phyloP scores from a whole-genome alignment of 1,284 basidiomycete species.

The Ceratobasidium sp. region DNA sequence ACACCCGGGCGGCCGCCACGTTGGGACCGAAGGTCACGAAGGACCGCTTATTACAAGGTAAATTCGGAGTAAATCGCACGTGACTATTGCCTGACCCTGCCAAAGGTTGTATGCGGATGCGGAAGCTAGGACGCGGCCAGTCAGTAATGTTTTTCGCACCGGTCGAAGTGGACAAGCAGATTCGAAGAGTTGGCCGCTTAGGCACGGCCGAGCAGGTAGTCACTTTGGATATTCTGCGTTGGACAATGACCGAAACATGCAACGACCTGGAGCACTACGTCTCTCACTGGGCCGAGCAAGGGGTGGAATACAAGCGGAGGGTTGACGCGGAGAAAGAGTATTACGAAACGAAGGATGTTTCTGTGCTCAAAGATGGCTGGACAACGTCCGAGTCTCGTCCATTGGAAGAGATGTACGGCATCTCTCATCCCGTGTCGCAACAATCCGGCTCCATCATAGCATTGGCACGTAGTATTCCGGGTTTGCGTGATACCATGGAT shows the following conservation, averaged over 20 bases:
- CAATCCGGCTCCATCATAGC: slow-evolving; percentile 49
- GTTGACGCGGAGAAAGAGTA: slow-evolving; percentile 50
- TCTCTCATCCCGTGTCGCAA: background rate
- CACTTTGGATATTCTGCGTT: slow-evolving; percentile 27
- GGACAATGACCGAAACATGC: slow-evolving; percentile 44
- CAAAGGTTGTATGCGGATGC: slow-evolving; percentile 69
- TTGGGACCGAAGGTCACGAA: slow-evolving; percentile 69
- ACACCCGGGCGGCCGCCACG: slow-evolving; percentile 66
- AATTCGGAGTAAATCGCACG: slow-evolving; percentile 54
- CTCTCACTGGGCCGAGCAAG: slow-evolving; percentile 58
- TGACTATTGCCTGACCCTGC: background rate
- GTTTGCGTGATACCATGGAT: no score
- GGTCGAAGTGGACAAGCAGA: slow-evolving; percentile 62
- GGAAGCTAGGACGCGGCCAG: slow-evolving; percentile 66
- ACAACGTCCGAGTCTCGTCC: slow-evolving; percentile 60
- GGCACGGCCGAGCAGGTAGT: background rate
- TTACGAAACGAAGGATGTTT: background rate
- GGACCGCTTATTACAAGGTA: slow-evolving; percentile 69
- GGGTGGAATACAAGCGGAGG: slow-evolving; percentile 60
- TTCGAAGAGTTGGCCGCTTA: slow-evolving; percentile 53
- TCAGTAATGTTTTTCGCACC: slow-evolving; percentile 67
- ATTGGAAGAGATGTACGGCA: slow-evolving; percentile 60
- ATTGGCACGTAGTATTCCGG: slow-evolving; percentile 59
- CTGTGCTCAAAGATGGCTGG: slow-evolving; percentile 56
- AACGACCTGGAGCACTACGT: slow-evolving; percentile 20